Evolutionary conservation across 2,329 filamentous ascomycete species (phyloP).

Genomic region (Amesomyces nigricolor): DNA sequence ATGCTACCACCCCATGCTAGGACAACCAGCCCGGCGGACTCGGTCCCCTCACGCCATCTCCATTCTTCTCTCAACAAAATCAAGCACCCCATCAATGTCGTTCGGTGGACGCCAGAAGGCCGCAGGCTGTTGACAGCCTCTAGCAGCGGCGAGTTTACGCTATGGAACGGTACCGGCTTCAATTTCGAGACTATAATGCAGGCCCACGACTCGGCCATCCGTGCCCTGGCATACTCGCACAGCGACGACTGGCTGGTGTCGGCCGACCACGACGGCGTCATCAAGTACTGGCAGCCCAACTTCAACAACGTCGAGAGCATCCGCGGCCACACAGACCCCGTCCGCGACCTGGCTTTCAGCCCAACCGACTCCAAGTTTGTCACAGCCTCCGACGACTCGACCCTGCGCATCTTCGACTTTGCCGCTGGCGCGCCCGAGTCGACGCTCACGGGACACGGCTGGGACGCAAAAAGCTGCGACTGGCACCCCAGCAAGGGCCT

Average conservation of each 20-base stretch:
- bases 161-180: slow-evolving; percentile 98
- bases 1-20: slow-evolving; percentile 82
- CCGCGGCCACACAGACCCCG: slow-evolving; percentile 81
- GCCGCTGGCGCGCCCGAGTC: slow-evolving; percentile 78
- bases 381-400: slow-evolving; percentile 89
- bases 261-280: slow-evolving; percentile 86
- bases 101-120: slow-evolving; percentile 95
- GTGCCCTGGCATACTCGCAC: slow-evolving; percentile 81
- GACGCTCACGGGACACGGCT: slow-evolving; percentile 85
- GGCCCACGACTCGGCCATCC: slow-evolving; percentile 84
- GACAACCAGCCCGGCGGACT: slow-evolving; percentile 69
- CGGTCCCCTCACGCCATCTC: slow-evolving; percentile 88
- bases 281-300: slow-evolving; percentile 99
- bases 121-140: slow-evolving; percentile 86
- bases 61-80: slow-evolving; percentile 99
- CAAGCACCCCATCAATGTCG: slow-evolving; percentile 94
- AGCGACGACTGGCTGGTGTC: slow-evolving; percentile 97
- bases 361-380: slow-evolving; percentile 95
- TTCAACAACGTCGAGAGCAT: slow-evolving; percentile 98
- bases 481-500: slow-evolving; percentile 96
- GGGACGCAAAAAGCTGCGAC: slow-evolving; percentile 95
- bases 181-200: slow-evolving; percentile 99
- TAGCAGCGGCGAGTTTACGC: slow-evolving; percentile 93
- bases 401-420: slow-evolving; percentile 94
- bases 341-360: slow-evolving; percentile 87